Evolutionary conservation across 805 yeast species (phyloP), one percentile per base, ranked within the genome.

Genomic region (Tetrapisispora phaffii): DNA sequence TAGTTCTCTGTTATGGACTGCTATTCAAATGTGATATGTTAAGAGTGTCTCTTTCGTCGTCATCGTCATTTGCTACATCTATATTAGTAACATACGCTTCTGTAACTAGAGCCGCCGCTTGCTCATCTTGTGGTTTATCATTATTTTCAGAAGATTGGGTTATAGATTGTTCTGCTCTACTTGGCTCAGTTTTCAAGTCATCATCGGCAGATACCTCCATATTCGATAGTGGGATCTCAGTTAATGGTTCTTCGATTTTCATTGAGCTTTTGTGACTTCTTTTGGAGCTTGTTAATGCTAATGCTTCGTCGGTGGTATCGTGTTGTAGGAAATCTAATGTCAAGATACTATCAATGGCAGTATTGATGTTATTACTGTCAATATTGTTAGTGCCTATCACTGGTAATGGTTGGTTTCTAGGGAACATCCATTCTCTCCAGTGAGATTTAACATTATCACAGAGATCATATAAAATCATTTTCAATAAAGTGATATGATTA

Each of bases 381-480:
- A 57, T 47, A 13, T 50, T 50, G 29, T 51, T 45, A 9, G 49
- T 53, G 4, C 60, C 61, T 7, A 60, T 26, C 7, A 45, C 44
- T n/a, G 67, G 67, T 28, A 63, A 42, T n/a, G 44, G 42, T 23
- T 49, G 41, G 19, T 47, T 52, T 40, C 49, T 53, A 16, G 61
- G 59, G 35, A 55, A 62, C 67, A 63, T 63, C 67, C 67, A 63
- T 38, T 62, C 66, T 44, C 67, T 56, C 66, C 67, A 62, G 32
- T 60, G 63, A 7, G 62, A 53, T n/a, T 52, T 56, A 1, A 56
- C 51, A 39, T 60, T 59, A 40, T 60, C 64, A 50, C 66, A 61
- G 20, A 63, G 49, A 47, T 63, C 67, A 44, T 58, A 63, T 15
- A 63, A 47, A 21, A 62, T 60, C 65, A 63, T 62, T 46, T 62